A percentile compares a stretch with the other conserved stretches of the same genome.
phyloP scores from a whole-genome alignment of 305 asterid species.

The Rubia occidens region DNA sequence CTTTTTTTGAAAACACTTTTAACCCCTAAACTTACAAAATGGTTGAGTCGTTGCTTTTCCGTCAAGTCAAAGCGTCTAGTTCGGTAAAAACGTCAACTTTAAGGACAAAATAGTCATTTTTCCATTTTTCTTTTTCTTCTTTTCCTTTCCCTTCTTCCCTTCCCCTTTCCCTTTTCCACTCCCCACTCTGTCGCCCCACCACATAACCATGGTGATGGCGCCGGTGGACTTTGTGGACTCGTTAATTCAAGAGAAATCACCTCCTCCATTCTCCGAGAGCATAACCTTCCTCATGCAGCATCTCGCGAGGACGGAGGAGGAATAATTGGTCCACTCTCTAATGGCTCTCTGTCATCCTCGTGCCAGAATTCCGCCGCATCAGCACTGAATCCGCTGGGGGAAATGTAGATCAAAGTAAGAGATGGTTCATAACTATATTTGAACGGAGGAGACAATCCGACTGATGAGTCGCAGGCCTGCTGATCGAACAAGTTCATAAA shows the following conservation, averaged over 20 bases:
- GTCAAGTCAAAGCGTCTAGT: no score
- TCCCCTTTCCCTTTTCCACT: no score
- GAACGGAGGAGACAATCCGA: conserved; percentile 24
- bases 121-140: no score
- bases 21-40: no score
- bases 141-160: no score
- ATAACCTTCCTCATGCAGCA: conserved; percentile 45
- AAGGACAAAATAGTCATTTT: no score
- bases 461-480: conserved; percentile 28
- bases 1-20: no score
- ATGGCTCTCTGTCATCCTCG: conserved; percentile 19
- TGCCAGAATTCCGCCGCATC: conserved; percentile 35
- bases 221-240: no score
- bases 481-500: conserved; percentile 35
- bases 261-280: conserved; percentile 83
- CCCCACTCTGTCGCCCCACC: no score
- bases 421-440: conserved; percentile 30
- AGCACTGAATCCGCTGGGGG: conserved; percentile 30
- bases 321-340: conserved; percentile 33
- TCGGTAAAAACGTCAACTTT: no score
- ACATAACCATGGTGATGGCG: no score
- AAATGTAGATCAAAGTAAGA: conserved; percentile 33
- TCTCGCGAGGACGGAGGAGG: conserved; percentile 43
- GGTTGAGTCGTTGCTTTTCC: no score
- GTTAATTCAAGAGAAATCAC: conserved; percentile 20